phyloP scores from a whole-genome alignment of 192 early-diverging fungal genomes.

The Gamsiella multidivaricata region DNA sequence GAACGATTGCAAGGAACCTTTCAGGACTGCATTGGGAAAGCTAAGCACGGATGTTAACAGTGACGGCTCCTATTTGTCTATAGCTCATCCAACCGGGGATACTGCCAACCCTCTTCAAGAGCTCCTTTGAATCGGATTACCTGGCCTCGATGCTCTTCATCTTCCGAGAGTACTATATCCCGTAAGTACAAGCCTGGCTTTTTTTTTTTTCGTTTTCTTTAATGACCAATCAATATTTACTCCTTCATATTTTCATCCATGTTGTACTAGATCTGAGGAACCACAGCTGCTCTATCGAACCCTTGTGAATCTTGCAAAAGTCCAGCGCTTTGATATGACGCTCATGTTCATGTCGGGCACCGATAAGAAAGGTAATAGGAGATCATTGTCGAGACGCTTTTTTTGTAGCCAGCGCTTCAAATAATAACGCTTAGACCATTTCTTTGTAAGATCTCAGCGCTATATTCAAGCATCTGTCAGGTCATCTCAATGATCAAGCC shows the following conservation, averaged over 20 bases:
- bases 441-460: slow-evolving; percentile 25
- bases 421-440: too few species aligned
- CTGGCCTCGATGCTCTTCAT: slow-evolving; percentile 59
- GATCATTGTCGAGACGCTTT: background rate
- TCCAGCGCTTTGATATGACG: slow-evolving; percentile 40
- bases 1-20: background rate
- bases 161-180: slow-evolving; percentile 45
- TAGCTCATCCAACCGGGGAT: slow-evolving; percentile 58
- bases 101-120: slow-evolving; percentile 55
- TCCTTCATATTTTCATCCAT: background rate
- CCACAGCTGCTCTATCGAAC: slow-evolving; percentile 24
- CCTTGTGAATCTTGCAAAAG: slow-evolving; percentile 26
- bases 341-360: slow-evolving; percentile 44
- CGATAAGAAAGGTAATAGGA: slow-evolving; percentile 41
- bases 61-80: background rate
- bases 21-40: background rate
- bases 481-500: background rate
- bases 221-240: background rate
- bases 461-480: slow-evolving; percentile 24
- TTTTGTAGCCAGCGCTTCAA: too few species aligned
- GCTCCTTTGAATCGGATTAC: slow-evolving; percentile 62
- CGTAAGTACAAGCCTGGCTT: slow-evolving; percentile 14
- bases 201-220: background rate
- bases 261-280: slow-evolving; percentile 18
- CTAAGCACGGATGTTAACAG: background rate